These are phyloP conservation scores for Alliaria petiolata DNA, from an alignment of 345 rosid genomes.

Conservation along the genomic window DNA sequence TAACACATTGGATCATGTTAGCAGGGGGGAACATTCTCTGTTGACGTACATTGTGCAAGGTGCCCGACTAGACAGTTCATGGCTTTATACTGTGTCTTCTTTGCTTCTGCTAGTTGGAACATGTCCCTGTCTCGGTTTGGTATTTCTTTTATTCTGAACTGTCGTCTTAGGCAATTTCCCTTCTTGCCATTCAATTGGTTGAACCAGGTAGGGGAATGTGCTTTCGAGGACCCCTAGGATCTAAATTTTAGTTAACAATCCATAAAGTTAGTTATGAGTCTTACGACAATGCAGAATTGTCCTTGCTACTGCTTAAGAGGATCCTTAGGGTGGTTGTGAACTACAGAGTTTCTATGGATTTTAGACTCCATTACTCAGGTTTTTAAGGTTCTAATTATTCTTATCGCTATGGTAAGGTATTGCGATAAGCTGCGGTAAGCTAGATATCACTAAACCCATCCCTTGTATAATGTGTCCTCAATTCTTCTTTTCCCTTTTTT, in stretches of 20 bases:
- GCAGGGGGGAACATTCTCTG: slow-evolving; percentile 55
- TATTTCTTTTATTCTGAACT: slow-evolving; percentile 39
- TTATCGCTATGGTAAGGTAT: slow-evolving; percentile 10
- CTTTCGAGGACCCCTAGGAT: slow-evolving; percentile 31
- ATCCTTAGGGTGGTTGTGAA: slow-evolving; percentile 9
- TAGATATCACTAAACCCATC: neutral
- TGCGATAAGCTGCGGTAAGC: slow-evolving; percentile 11
- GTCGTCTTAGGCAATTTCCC: slow-evolving; percentile 27
- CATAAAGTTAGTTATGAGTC: slow-evolving; percentile 3
- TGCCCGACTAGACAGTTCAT: slow-evolving; percentile 55
- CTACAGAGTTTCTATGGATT: neutral
- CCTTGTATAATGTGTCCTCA: neutral
- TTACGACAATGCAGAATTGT: neutral
- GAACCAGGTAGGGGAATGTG: slow-evolving; percentile 38
- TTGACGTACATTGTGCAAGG: slow-evolving; percentile 44
- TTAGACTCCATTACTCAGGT: slow-evolving; percentile 1
- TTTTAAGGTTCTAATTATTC: slow-evolving; percentile 3
- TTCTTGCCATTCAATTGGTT: slow-evolving; percentile 40
- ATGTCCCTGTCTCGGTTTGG: slow-evolving; percentile 53
- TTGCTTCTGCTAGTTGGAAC: slow-evolving; percentile 36
- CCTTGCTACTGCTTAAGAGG: slow-evolving; percentile 2
- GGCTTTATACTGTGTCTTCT: slow-evolving; percentile 32
- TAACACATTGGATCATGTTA: slow-evolving; percentile 48
- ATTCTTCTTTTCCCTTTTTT: neutral
- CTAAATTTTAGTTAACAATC: slow-evolving; percentile 12